Evolutionary conservation across 78 protist species (phyloP).

Genomic region (Dictyostelium capitatum): DNA sequence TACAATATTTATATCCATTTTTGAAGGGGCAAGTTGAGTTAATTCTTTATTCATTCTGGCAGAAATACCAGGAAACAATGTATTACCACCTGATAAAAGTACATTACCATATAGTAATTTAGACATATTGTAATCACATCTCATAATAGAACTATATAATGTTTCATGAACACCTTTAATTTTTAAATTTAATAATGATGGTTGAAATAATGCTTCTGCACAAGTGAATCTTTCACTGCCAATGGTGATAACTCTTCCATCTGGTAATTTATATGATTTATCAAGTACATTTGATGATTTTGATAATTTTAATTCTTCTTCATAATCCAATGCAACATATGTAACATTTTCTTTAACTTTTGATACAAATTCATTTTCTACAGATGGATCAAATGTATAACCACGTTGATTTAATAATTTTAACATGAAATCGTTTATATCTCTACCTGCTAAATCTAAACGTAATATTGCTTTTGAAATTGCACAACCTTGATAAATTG

Average conservation of each 20-base stretch:
- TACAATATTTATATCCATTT: too few relatives aligned
- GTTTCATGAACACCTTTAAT: slow-evolving; percentile 74
- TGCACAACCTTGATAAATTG: background rate
- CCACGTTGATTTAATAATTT: background rate
- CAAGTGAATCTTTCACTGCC: slow-evolving; percentile 91
- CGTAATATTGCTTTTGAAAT: background rate
- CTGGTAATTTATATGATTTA: slow-evolving; percentile 66
- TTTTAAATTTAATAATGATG: slow-evolving; percentile 90
- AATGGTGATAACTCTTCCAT: slow-evolving; percentile 80
- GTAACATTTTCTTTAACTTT: slow-evolving; percentile 76
- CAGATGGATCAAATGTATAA: background rate
- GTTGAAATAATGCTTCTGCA: slow-evolving; percentile 94
- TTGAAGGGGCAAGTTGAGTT: too few relatives aligned
- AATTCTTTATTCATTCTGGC: too few relatives aligned
- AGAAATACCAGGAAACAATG: too few relatives aligned
- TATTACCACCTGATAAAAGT: too few relatives aligned
- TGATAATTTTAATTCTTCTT: too few relatives aligned
- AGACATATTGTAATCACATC: too few relatives aligned
- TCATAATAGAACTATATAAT: slow-evolving; percentile 52
- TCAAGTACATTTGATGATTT: background rate
- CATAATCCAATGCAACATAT: slow-evolving; percentile 17
- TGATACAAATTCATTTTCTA: slow-evolving; percentile 39
- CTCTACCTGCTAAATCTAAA: background rate
- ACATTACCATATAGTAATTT: too few relatives aligned
- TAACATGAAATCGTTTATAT: background rate